Base-by-base conservation (phyloP, 139 green algal species). In the Chlamydomonas applanata region DNA sequence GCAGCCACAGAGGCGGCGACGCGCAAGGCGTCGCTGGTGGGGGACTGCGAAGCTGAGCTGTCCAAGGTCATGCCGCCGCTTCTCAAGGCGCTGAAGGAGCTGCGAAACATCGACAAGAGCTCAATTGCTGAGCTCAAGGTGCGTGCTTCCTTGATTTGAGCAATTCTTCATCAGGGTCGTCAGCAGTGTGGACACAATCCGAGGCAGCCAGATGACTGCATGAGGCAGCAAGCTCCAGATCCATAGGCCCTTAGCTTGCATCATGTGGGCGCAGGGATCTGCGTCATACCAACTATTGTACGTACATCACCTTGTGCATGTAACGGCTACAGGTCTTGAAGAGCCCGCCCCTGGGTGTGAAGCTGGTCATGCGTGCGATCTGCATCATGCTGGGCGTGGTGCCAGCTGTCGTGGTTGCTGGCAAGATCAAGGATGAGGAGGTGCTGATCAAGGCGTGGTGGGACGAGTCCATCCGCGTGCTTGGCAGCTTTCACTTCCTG, bases 111-210 rank as follows among this genome's bases (percentile, higher is more conserved):
- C 69, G 73, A 87, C 62, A 87, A 87, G 74, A 16, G 30, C 57
- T 84, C 86, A 65, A 89, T 87, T 67, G 83, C 82, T 24, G 80
- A 89, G 77, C 74, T 89, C 29, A 89, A 89, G 67, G 73, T 83
- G 53, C 27, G 69, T 46, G 7, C 27, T 22, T 30, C 14, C 0
- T 3, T 45, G 33, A 29, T 5, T 52, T 49, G 63, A 70, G 63
- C 4, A 46, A 13, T 16, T 4, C 22, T 70, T 14, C n/a, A n/a
- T n/a, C n/a, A n/a, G n/a, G n/a, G n/a, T n/a, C n/a, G n/a, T n/a
- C n/a, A n/a, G n/a, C n/a, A n/a, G n/a, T n/a, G n/a, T n/a, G n/a
- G n/a, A n/a, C n/a, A n/a, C n/a, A n/a, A n/a, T n/a, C n/a, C n/a
- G n/a, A n/a, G n/a, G n/a, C n/a, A n/a, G n/a, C n/a, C n/a, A n/a